Conservation (phyloP, 2,329 filamentous ascomycete genomes). For the Podosphaera xanthii region DNA sequence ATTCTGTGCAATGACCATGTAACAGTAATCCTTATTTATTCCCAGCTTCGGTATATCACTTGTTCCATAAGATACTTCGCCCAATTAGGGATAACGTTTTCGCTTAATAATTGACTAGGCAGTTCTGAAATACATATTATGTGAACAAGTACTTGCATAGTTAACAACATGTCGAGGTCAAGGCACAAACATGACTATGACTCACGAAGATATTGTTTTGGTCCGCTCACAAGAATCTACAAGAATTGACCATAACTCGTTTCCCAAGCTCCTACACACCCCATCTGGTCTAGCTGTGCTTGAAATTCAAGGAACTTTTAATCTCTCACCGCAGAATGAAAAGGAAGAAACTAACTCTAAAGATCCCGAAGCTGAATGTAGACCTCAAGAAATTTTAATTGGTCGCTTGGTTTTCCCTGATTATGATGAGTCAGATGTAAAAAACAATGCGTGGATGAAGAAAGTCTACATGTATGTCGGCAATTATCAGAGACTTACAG, state of each 20-base stretch:
- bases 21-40: too few species aligned
- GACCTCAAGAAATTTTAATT: constrained; percentile 26
- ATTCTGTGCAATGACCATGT: too few species aligned
- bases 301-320: constrained; percentile 81
- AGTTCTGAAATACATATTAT: too few species aligned
- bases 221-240: neutral
- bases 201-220: constrained; percentile 2
- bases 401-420: constrained; percentile 61
- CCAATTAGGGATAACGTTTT: too few species aligned
- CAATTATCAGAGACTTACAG: constrained; percentile 66
- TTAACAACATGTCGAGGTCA: too few species aligned
- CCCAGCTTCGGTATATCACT: too few species aligned
- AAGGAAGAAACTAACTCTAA: constrained; percentile 1
- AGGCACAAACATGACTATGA: neutral
- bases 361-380: neutral
- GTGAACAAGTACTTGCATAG: too few species aligned
- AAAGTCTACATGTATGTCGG: constrained; percentile 73
- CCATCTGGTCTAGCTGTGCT: constrained; percentile 74
- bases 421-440: constrained; percentile 32
- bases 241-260: constrained; percentile 21
- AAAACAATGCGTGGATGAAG: constrained; percentile 65
- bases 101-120: too few species aligned
- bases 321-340: constrained; percentile 31
- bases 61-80: too few species aligned
- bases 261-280: constrained; percentile 69